Conservation (phyloP, 2,329 filamentous ascomycete genomes). For the Aspergillus latus region DNA sequence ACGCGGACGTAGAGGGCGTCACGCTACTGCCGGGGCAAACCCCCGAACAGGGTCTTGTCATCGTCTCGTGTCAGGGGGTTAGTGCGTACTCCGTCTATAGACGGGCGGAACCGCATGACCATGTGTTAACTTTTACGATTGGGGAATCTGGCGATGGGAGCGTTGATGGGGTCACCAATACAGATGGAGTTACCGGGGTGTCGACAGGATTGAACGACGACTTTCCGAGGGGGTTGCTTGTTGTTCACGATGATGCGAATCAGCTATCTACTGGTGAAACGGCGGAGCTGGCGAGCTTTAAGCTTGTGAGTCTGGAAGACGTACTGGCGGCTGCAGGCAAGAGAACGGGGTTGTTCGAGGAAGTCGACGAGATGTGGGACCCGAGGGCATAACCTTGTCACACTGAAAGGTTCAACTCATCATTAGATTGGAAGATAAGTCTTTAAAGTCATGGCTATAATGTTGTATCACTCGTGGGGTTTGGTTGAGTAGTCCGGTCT, state of each 20-base stretch:
- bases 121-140: conserved; percentile 13
- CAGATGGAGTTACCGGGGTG: conserved; percentile 5
- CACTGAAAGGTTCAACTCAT: too few species aligned
- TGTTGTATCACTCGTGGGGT: too few species aligned
- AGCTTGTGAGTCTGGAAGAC: conserved; percentile 8
- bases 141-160: not conserved
- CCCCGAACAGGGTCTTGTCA: not conserved
- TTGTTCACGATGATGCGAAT: conserved; percentile 13
- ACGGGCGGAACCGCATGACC: conserved; percentile 5
- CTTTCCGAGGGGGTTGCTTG: conserved; percentile 8
- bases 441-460: too few species aligned
- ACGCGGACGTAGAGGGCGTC: conserved; percentile 9
- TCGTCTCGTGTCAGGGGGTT: conserved; percentile 7
- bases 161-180: conserved; percentile 13
- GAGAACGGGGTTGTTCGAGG: not conserved
- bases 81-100: conserved; percentile 10
- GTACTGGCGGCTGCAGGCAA: not conserved
- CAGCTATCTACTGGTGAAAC: conserved; percentile 4
- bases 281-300: conserved; percentile 10
- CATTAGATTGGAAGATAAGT: too few species aligned
- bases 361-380: conserved; percentile 8
- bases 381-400: not conserved
- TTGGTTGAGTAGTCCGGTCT: too few species aligned
- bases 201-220: conserved; percentile 2
- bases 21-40: not conserved